A percentile compares a stretch with the other conserved stretches of the same genome.
These are phyloP conservation scores for Anastatica hierochuntica DNA, from an alignment of 345 rosid genomes.

Conservation along the genomic window DNA sequence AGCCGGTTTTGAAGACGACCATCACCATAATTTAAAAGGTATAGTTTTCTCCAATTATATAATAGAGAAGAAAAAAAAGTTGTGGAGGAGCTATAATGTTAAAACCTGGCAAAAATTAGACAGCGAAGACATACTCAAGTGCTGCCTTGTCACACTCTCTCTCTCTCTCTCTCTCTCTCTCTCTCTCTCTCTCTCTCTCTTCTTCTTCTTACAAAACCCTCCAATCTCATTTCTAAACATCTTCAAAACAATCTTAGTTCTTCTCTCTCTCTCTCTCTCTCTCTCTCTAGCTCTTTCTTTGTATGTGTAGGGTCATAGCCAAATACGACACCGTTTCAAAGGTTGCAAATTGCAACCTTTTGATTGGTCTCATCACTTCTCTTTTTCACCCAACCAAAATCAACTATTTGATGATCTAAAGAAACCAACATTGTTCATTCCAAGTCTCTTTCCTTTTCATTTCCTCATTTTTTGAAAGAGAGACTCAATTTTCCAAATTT, in stretches of 20 bases:
- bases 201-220: constrained; percentile 31
- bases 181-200: too few species aligned
- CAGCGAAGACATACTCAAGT: constrained; percentile 50
- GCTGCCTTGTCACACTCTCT: constrained; percentile 35
- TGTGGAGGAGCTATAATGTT: constrained; percentile 44
- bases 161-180: constrained; percentile 39
- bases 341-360: constrained; percentile 23
- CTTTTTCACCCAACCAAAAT: constrained; percentile 24
- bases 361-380: constrained; percentile 23
- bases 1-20: neutral
- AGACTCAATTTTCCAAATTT: constrained; percentile 1
- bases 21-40: constrained; percentile 17
- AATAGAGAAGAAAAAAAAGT: constrained; percentile 13
- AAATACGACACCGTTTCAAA: constrained; percentile 17
- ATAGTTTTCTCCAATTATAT: neutral
- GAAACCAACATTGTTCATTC: too few species aligned
- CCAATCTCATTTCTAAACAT: constrained; percentile 2
- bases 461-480: neutral
- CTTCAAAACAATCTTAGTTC: neutral
- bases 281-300: constrained; percentile 10
- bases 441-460: neutral
- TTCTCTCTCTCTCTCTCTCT: constrained; percentile 12
- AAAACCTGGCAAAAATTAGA: constrained; percentile 38
- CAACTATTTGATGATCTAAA: constrained; percentile 24
- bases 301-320: too few species aligned